A percentile compares a stretch with the other conserved stretches of the same genome.
Evolutionary conservation across 345 rosid species (phyloP).

Genomic region (Raphanus raphanistrum): DNA sequence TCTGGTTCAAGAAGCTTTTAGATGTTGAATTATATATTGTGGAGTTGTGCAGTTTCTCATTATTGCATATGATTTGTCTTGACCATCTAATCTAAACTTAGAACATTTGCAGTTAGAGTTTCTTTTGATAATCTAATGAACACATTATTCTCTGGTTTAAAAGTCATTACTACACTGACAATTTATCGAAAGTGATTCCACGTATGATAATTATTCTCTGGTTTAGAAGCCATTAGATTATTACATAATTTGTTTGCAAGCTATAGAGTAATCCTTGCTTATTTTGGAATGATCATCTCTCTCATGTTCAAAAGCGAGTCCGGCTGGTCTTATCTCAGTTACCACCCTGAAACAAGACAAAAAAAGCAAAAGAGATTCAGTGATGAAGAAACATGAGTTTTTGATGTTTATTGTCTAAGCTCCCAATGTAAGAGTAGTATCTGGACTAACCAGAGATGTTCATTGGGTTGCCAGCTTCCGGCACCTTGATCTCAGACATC

Average conservation of each 20-base stretch:
- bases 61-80: background rate
- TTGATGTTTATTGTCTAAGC: background rate
- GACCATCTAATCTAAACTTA: background rate
- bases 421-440: background rate
- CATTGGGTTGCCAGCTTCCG: slow-evolving; percentile 84
- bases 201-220: background rate
- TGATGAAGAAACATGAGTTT: slow-evolving; percentile 18
- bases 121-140: background rate
- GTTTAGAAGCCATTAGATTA: slow-evolving; percentile 25
- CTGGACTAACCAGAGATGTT: slow-evolving; percentile 70
- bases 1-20: slow-evolving; percentile 16
- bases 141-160: background rate
- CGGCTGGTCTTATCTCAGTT: slow-evolving; percentile 9
- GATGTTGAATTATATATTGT: background rate
- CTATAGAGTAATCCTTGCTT: background rate
- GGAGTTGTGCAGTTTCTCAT: background rate
- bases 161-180: background rate
- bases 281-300: background rate
- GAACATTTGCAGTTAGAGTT: background rate
- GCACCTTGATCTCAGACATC: slow-evolving; percentile 95
- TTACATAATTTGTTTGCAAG: slow-evolving; percentile 17
- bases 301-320: background rate
- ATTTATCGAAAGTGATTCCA: background rate
- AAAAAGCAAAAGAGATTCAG: background rate
- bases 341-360: slow-evolving; percentile 31